These are phyloP conservation scores for Phytophthora fragariaefolia DNA, from an alignment of 352 stramenopile species.

Conservation along the genomic window DNA sequence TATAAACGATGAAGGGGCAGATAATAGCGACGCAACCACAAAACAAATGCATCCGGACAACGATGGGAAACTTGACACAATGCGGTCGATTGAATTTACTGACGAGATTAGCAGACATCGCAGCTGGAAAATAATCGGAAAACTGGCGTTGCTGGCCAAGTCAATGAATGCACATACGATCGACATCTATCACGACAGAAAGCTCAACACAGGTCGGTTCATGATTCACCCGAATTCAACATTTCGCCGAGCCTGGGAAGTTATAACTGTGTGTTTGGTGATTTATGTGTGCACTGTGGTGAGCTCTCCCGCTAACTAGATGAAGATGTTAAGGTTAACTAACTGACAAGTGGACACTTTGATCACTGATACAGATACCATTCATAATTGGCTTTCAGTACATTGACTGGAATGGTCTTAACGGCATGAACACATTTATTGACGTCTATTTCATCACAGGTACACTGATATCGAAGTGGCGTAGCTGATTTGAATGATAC, in stretches of 20 bases:
- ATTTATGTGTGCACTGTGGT: conserved; percentile 83
- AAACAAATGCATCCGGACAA: conserved; percentile 3
- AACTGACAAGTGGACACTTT: background rate
- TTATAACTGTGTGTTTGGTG: conserved; percentile 70
- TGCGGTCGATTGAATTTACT: conserved; percentile 12
- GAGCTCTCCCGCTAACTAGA: background rate
- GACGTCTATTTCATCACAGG: conserved; percentile 82
- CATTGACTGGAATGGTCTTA: conserved; percentile 62
- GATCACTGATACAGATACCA: conserved; percentile 34
- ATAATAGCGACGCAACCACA: background rate
- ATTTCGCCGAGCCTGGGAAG: conserved; percentile 72
- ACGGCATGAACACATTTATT: conserved; percentile 69
- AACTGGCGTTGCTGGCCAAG: conserved; percentile 35
- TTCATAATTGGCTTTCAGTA: conserved; percentile 76
- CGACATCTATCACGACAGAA: conserved; percentile 84
- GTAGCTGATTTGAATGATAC: background rate
- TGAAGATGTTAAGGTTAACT: background rate
- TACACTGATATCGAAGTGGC: conserved; percentile 8
- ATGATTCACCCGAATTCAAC: conserved; percentile 89
- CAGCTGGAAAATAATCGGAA: conserved; percentile 42
- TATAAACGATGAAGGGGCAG: background rate
- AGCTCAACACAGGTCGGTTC: conserved; percentile 55
- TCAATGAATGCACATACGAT: conserved; percentile 56
- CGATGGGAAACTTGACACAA: conserved; percentile 17
- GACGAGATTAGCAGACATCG: background rate